Percentiles rank a stretch among this genome's conserved stretches.
phyloP scores from a whole-genome alignment of 1,284 basidiomycete genomes.

The Sanghuangporus sanghuang region DNA sequence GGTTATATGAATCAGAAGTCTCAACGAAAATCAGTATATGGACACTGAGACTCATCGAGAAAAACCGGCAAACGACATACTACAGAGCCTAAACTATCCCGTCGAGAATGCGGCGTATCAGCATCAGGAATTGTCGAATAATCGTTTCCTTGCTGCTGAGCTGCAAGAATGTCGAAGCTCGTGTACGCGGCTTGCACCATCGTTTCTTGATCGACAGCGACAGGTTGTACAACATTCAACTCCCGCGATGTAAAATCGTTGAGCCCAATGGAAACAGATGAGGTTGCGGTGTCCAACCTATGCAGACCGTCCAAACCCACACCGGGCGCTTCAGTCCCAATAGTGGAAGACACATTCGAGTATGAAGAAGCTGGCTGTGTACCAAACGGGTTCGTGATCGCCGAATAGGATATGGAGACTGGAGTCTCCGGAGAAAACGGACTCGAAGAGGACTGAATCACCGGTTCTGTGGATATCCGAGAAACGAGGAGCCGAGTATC shows the following conservation, averaged over 20 bases:
- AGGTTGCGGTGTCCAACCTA: background rate
- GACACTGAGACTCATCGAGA: background rate
- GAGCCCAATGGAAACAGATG: background rate
- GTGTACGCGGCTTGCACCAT: background rate
- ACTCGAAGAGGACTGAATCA: background rate
- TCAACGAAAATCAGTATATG: background rate
- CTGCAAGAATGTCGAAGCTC: background rate
- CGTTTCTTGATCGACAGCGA: background rate
- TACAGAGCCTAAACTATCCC: background rate
- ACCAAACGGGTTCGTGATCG: background rate
- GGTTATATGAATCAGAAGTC: conserved; percentile 5
- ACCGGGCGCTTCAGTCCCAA: background rate
- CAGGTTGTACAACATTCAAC: background rate
- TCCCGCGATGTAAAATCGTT: background rate
- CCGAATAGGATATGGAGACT: background rate
- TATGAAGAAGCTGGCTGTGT: background rate
- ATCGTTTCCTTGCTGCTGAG: background rate
- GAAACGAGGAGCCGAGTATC: background rate
- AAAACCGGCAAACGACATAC: conserved; percentile 3
- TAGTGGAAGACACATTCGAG: background rate
- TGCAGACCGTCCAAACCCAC: background rate
- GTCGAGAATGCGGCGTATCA: background rate
- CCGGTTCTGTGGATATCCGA: background rate
- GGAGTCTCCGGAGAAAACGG: background rate
- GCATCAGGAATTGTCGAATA: background rate